Evolutionary conservation across 495 filamentous ascomycete species (phyloP).

Genomic region (Penicillium fimorum): DNA sequence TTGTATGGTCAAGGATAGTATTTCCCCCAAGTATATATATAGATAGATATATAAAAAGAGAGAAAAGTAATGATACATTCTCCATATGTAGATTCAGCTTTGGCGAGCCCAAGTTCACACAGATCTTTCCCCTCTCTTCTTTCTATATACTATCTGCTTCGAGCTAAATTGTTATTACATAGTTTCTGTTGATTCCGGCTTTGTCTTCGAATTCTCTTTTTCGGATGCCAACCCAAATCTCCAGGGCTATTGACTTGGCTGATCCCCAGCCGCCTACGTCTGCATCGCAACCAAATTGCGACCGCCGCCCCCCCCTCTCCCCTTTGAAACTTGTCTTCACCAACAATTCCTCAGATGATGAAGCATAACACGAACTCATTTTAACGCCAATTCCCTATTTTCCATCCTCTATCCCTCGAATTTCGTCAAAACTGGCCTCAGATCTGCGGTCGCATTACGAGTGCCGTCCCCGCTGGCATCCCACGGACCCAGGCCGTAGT

Average conservation of each 20-base stretch:
- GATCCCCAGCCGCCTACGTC: slow-evolving; percentile 13
- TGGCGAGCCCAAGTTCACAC: not conserved
- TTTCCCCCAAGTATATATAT: not conserved
- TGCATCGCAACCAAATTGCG: slow-evolving; percentile 23
- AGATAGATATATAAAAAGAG: not conserved
- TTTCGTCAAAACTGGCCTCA: slow-evolving; percentile 21
- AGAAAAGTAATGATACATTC: not conserved
- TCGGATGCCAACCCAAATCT: slow-evolving; percentile 2
- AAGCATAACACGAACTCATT: slow-evolving; percentile 21
- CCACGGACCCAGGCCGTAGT: slow-evolving; percentile 35
- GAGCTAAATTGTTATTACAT: not conserved
- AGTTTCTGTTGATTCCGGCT: slow-evolving; percentile 1
- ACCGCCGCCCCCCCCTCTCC: slow-evolving; percentile 15
- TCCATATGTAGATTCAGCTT: not conserved
- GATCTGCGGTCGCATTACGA: slow-evolving; percentile 29
- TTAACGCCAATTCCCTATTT: slow-evolving; percentile 26
- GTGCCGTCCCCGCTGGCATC: slow-evolving; percentile 33
- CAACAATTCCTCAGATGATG: slow-evolving; percentile 32
- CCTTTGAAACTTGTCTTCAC: slow-evolving; percentile 11
- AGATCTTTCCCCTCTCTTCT: slow-evolving; percentile 9
- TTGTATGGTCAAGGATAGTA: not conserved
- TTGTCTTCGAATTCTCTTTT: not conserved
- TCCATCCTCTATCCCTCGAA: slow-evolving; percentile 19
- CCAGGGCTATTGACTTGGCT: slow-evolving; percentile 3
- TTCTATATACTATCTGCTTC: not conserved